Evolutionary conservation across 371 early-diverging fungal species (phyloP).

Genomic region (Entomophthora muscae): DNA sequence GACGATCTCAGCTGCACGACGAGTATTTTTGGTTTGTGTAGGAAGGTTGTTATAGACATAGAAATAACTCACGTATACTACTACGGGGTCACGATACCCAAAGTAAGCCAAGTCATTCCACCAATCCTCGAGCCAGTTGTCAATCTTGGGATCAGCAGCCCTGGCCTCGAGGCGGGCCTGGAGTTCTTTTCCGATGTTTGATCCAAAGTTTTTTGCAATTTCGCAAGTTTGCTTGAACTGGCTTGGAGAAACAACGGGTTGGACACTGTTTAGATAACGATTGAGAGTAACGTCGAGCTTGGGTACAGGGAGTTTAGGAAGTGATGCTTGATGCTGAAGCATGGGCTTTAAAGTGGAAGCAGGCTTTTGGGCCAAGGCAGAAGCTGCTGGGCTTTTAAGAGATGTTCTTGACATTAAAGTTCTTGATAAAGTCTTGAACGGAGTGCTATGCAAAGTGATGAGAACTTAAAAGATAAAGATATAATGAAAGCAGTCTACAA

Average conservation of each 20-base stretch:
- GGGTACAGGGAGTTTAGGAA: slow-evolving; percentile 82
- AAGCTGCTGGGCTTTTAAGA: neutral
- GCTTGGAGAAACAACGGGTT: slow-evolving; percentile 49
- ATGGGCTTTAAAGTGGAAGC: slow-evolving; percentile 26
- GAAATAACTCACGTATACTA: slow-evolving; percentile 73
- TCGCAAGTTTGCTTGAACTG: slow-evolving; percentile 50
- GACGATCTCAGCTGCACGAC: slow-evolving; percentile 75
- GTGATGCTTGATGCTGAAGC: slow-evolving; percentile 40
- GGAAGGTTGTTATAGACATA: slow-evolving; percentile 62
- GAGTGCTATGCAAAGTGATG: neutral
- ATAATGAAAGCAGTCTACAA: neutral
- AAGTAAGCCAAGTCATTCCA: slow-evolving; percentile 88
- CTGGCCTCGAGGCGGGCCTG: slow-evolving; percentile 62
- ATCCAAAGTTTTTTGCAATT: slow-evolving; percentile 58
- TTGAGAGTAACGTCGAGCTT: slow-evolving; percentile 57
- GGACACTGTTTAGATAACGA: slow-evolving; percentile 57
- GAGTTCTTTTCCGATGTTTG: slow-evolving; percentile 64
- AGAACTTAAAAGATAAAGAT: neutral
- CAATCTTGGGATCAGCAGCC: slow-evolving; percentile 36
- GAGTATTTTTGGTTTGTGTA: slow-evolving; percentile 17
- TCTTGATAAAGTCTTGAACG: neutral
- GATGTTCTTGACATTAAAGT: neutral
- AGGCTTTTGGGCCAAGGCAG: neutral
- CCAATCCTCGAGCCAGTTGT: slow-evolving; percentile 91
- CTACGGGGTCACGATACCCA: slow-evolving; percentile 89